These are phyloP conservation scores for Ophiocordyceps australis DNA, from an alignment of 2,329 filamentous ascomycete genomes.

Conservation along the genomic window DNA sequence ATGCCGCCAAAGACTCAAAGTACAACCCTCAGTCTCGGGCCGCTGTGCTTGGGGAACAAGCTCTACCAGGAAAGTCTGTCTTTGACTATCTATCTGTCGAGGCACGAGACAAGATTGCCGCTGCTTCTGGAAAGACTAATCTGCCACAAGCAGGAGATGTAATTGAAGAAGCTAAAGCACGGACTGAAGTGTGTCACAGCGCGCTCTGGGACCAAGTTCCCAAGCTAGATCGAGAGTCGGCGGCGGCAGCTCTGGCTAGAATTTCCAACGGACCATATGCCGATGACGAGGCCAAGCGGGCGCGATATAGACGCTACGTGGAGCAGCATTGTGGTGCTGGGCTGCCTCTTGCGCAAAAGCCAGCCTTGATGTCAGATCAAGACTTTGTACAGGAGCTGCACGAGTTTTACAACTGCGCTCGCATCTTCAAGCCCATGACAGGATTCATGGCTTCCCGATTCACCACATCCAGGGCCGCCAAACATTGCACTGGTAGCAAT, in stretches of 20 bases:
- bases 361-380: conserved; percentile 30
- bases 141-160: conserved; percentile 67
- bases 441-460: conserved; percentile 89
- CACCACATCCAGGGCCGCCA: conserved; percentile 45
- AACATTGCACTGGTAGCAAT: conserved; percentile 8
- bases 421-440: conserved; percentile 79
- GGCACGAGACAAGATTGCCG: conserved; percentile 58
- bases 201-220: conserved; percentile 42
- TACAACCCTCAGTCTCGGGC: conserved; percentile 64
- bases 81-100: conserved; percentile 80
- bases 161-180: conserved; percentile 44
- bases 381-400: conserved; percentile 66
- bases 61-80: conserved; percentile 76
- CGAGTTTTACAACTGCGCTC: conserved; percentile 49
- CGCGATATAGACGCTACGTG: conserved; percentile 68
- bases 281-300: conserved; percentile 61
- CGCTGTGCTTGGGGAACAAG: conserved; percentile 58
- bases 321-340: conserved; percentile 43
- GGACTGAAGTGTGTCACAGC: no score
- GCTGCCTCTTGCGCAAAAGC: conserved; percentile 30
- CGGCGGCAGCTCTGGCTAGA: conserved; percentile 48
- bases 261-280: conserved; percentile 57
- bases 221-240: conserved; percentile 45
- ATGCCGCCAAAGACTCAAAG: conserved; percentile 59
- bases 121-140: conserved; percentile 55